A percentile compares a stretch with the other conserved stretches of the same genome.
phyloP scores from a whole-genome alignment of 1,284 basidiomycete species.

The Cutaneotrichosporon cavernicola region DNA sequence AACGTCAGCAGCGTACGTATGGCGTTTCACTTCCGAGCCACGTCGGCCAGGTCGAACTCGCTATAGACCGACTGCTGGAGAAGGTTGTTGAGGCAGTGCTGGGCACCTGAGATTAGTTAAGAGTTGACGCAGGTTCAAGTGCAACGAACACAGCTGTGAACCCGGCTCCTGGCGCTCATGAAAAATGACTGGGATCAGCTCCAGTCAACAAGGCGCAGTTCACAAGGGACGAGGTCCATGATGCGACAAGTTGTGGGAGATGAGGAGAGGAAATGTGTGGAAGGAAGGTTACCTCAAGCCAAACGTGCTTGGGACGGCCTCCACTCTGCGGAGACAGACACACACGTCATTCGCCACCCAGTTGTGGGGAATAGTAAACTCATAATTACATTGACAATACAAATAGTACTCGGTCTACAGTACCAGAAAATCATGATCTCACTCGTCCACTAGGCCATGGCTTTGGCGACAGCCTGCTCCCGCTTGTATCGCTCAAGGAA shows the following conservation, averaged over 20 bases:
- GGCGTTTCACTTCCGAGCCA: slow-evolving; percentile 62
- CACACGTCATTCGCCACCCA: slow-evolving; percentile 14
- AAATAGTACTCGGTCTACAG: background rate
- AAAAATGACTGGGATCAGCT: slow-evolving; percentile 41
- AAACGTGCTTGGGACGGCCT: slow-evolving; percentile 3
- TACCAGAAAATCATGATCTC: background rate
- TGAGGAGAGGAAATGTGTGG: background rate
- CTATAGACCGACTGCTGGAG: slow-evolving; percentile 61
- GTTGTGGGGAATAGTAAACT: background rate
- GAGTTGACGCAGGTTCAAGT: background rate
- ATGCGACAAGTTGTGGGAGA: background rate
- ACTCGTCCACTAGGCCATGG: background rate
- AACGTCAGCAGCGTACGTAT: slow-evolving; percentile 2
- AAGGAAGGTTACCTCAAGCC: background rate
- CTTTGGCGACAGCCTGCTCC: slow-evolving; percentile 12
- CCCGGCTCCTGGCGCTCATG: slow-evolving; percentile 53
- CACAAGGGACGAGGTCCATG: slow-evolving; percentile 25
- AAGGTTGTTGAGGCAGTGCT: slow-evolving; percentile 56
- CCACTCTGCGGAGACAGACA: background rate
- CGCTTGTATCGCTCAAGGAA: slow-evolving; percentile 37
- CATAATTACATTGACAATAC: background rate
- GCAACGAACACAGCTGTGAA: slow-evolving; percentile 48
- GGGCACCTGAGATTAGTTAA: slow-evolving; percentile 43
- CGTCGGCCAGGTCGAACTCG: slow-evolving; percentile 77
- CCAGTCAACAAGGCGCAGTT: background rate